Evolutionary conservation across 192 early-diverging fungal genomes (phyloP).

Genomic region (Rhizoclosmatium globosum): DNA sequence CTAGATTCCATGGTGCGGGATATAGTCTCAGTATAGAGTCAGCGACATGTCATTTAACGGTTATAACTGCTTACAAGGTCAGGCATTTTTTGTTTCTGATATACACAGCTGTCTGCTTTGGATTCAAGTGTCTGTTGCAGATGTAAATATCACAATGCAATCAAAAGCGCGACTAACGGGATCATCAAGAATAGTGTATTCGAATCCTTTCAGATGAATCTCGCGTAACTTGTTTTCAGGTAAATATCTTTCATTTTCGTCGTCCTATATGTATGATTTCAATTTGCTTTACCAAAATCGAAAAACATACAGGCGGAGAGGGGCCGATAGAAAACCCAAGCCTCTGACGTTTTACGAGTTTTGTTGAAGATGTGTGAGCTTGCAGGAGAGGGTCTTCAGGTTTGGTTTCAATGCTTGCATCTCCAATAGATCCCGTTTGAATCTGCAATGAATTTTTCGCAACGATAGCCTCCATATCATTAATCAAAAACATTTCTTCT

Average conservation of each 20-base stretch:
- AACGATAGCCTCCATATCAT: conserved; percentile 27
- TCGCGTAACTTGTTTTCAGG: conserved; percentile 38
- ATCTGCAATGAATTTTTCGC: conserved; percentile 24
- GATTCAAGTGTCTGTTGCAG: neutral
- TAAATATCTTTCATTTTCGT: conserved; percentile 17
- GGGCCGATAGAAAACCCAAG: conserved; percentile 1
- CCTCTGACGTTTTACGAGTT: neutral
- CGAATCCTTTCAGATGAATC: conserved; percentile 44
- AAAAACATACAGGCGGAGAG: neutral
- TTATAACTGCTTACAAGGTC: conserved; percentile 7
- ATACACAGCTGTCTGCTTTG: neutral
- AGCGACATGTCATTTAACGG: neutral
- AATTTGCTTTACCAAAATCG: neutral
- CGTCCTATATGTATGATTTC: neutral
- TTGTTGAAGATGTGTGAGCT: conserved; percentile 33
- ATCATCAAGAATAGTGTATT: conserved; percentile 40
- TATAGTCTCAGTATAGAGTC: conserved; percentile 18
- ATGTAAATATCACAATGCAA: neutral
- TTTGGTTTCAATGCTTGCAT: conserved; percentile 11
- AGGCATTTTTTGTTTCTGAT: conserved; percentile 14
- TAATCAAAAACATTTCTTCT: conserved; percentile 19
- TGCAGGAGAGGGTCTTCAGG: conserved; percentile 51
- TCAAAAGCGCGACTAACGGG: conserved; percentile 31
- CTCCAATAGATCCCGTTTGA: conserved; percentile 8
- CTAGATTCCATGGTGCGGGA: conserved; percentile 46